Evolutionary conservation across 2,329 filamentous ascomycete genomes (phyloP).

Genomic region (Ophiocordyceps australis): DNA sequence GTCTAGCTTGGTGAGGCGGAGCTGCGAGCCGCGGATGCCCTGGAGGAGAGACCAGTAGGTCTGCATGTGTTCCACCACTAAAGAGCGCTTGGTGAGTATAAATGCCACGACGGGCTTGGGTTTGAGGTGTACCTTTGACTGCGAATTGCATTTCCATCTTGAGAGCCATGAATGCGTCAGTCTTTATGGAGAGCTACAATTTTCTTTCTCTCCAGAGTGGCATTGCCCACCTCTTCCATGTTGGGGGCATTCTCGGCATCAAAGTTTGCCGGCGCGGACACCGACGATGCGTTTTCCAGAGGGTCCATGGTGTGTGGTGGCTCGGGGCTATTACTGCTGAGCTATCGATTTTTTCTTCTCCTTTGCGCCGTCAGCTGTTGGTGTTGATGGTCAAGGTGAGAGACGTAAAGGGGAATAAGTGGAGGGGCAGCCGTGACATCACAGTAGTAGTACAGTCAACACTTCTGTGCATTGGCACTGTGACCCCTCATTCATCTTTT

Average conservation of each 20-base stretch:
- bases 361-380: no score
- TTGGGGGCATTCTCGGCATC: constrained; percentile 37
- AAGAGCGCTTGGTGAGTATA: background rate
- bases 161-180: constrained; percentile 1
- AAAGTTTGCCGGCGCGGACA: constrained; percentile 33
- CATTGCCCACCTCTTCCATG: constrained; percentile 31
- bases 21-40: constrained; percentile 69
- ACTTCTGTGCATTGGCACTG: no score
- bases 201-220: no score
- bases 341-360: no score
- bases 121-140: constrained; percentile 52
- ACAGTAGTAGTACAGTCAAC: no score
- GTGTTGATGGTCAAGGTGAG: no score
- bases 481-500: no score
- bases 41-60: constrained; percentile 96
- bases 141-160: constrained; percentile 99
- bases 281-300: constrained; percentile 17
- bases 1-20: constrained; percentile 86
- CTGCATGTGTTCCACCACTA: constrained; percentile 82
- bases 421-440: no score
- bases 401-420: no score
- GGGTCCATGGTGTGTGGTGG: constrained; percentile 18
- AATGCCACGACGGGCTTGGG: background rate
- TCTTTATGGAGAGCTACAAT: background rate
- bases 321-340: no score